Percentiles rank a stretch among this genome's conserved stretches.
Conservation (phyloP, 352 stramenopile genomes). For the Globisporangium splendens region DNA sequence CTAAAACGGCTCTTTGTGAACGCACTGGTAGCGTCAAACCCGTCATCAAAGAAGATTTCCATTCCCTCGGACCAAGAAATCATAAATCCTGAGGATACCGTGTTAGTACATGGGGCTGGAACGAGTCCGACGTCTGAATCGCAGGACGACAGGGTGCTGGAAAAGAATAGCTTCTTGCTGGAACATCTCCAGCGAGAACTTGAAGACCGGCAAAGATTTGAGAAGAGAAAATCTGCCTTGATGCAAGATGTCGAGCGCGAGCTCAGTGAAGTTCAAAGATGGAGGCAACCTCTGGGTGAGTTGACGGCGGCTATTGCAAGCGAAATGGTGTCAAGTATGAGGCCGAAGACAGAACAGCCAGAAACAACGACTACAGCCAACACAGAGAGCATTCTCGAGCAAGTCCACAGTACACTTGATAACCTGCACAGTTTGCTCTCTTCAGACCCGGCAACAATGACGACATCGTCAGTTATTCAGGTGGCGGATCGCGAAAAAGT, state of each 20-base stretch:
- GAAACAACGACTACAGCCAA: constrained; percentile 15
- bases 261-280: constrained; percentile 38
- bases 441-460: constrained; percentile 41
- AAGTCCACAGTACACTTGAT: constrained; percentile 23
- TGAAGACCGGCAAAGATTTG: constrained; percentile 13
- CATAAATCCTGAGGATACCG: constrained; percentile 12
- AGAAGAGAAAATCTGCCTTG: constrained; percentile 12
- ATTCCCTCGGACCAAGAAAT: constrained; percentile 1
- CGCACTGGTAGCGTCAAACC: constrained; percentile 34
- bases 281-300: constrained; percentile 24
- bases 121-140: background rate
- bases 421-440: constrained; percentile 37
- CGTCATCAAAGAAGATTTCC: background rate
- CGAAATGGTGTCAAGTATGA: constrained; percentile 25
- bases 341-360: constrained; percentile 9
- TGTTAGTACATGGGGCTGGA: background rate
- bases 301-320: constrained; percentile 28
- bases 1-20: constrained; percentile 67
- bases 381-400: constrained; percentile 24
- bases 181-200: constrained; percentile 45
- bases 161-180: constrained; percentile 32
- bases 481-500: constrained; percentile 43
- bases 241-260: constrained; percentile 14
- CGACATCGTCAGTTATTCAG: constrained; percentile 47
- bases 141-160: background rate